Evolutionary conservation across 306 rosid genomes (phyloP), one percentile per base, ranked within the genome.

Genomic region (Ziziphus jujuba): DNA sequence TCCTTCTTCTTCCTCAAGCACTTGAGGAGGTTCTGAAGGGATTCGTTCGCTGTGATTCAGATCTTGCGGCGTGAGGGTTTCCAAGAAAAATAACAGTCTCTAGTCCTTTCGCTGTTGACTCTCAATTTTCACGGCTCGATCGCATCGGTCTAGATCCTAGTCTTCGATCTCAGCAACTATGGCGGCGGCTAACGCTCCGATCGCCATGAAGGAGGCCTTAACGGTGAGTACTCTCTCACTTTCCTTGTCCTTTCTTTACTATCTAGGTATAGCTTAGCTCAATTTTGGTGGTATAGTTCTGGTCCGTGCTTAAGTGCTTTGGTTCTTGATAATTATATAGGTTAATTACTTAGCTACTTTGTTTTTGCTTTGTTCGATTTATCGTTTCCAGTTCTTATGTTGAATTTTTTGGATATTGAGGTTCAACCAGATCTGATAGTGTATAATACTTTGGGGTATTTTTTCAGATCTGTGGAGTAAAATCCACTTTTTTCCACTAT

Each of bases 131-230:
- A 51, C 72, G 56, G 70, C 66, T 68, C 75, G 61, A 74, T 67
- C 70, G 67, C 75, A 64, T 73, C 65, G 22, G 20, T 28, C 3
- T 74, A 69, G 95, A 86, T 89, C 91, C 75, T 45, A 56, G 44
- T 33, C 80, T 33, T n/a, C 40, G 88, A 89, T 89, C 87, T 66
- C 33, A 67, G 67, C 70, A 84, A 76, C 72, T 86, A 92, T 92
- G 98, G 98, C 98, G 79, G 91, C 98, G 12, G 96, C 98, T 47
- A 92, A 74, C 75, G 98, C 98, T 74, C 98, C 98, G 79, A 87
- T 92, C 91, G 78, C 95, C 91, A 92, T 92, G 98, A 81, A 76
- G 72, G 98, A 92, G 79, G 89, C 95, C 34, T 71, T 92, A 64
- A 92, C 98, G 64, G 98, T 92, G 7, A 80, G 91, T 80, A 54